Conservation (phyloP, 768 basidiomycete species). For the Leucogyrophana mollusca region DNA sequence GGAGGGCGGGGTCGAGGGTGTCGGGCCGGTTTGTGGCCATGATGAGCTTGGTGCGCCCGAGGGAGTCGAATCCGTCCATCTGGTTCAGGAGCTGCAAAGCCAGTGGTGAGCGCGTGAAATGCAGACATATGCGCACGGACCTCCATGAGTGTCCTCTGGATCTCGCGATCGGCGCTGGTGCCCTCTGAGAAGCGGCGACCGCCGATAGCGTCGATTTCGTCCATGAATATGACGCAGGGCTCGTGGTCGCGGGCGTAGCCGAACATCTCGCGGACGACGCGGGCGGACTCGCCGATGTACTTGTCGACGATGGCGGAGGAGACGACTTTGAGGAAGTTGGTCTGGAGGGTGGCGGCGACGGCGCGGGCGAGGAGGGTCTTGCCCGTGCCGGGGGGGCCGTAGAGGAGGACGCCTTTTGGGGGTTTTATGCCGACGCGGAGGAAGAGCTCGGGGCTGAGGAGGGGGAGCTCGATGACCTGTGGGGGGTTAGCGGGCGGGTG, state of each 20-base stretch:
- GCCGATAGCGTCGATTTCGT: slow-evolving; percentile 97
- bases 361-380: slow-evolving; percentile 95
- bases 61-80: slow-evolving; percentile 99
- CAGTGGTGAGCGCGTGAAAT: background rate
- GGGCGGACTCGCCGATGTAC: slow-evolving; percentile 97
- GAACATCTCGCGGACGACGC: slow-evolving; percentile 98
- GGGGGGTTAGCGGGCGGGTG: background rate
- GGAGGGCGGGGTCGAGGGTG: slow-evolving; percentile 93
- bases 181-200: slow-evolving; percentile 91
- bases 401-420: slow-evolving; percentile 93
- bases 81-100: slow-evolving; percentile 82
- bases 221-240: slow-evolving; percentile 99
- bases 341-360: slow-evolving; percentile 91
- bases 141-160: slow-evolving; percentile 98
- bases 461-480: slow-evolving; percentile 92
- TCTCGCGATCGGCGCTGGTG: slow-evolving; percentile 97
- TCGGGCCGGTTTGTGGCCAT: slow-evolving; percentile 99
- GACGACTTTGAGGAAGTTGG: slow-evolving; percentile 98
- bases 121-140: slow-evolving; percentile 31
- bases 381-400: slow-evolving; percentile 95
- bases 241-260: slow-evolving; percentile 97
- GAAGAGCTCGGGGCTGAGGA: slow-evolving; percentile 94
- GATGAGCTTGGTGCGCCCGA: slow-evolving; percentile 94
- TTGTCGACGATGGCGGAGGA: slow-evolving; percentile 98
- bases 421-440: slow-evolving; percentile 94